Evolutionary conservation across 2,329 filamentous ascomycete species (phyloP), one percentile per base, ranked within the genome.

Genomic region (Aspergillus neotritici): DNA sequence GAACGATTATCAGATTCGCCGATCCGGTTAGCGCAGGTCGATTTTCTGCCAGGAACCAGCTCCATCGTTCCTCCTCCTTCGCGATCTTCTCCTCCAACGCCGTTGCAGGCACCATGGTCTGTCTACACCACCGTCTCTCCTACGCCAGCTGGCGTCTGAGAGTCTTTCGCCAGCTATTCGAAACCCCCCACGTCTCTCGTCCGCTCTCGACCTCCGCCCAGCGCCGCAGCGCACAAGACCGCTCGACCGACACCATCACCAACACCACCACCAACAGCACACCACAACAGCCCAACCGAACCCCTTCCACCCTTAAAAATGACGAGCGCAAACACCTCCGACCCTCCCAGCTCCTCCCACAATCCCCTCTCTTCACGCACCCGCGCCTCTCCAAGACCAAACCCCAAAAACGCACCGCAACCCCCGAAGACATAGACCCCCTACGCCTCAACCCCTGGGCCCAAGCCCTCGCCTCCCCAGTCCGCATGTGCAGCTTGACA

Each of bases 381-480:
- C 49, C 54, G 7, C 48, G 49, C 21, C 41, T 48, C 7, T 44
- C 44, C 33, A 41, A 46, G 16, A 46, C 48, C 2, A 55, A 56
- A 35, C 49, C 41, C 5, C 55, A 52, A 40, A 65, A 47, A 13
- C 51, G 46, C 4, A 42, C 54, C n/a, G 43, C 62, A 16, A 52
- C 49, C 16, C 42, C 44, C 34, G 44, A 50, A 4, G 60, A 66
- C 33, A 46, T 52, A 17, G 53, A 60, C 11, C 49, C 57, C 4
- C 52, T 70, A n/a, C 37, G 44, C 25, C 53, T 57, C 12, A 70
- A 71, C 34, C 65, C 67, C 14, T 71, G 66, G 66, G 68, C 68
- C 3, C 42, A 61, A 29, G 63, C 63, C 14, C 58, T 71, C 10
- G 64, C 65, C 13, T 65, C 64, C 2, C 64, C 65, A 0, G 31